These are phyloP conservation scores for Leishmania martiniquensis DNA, from an alignment of 208 protist species.

Conservation along the genomic window DNA sequence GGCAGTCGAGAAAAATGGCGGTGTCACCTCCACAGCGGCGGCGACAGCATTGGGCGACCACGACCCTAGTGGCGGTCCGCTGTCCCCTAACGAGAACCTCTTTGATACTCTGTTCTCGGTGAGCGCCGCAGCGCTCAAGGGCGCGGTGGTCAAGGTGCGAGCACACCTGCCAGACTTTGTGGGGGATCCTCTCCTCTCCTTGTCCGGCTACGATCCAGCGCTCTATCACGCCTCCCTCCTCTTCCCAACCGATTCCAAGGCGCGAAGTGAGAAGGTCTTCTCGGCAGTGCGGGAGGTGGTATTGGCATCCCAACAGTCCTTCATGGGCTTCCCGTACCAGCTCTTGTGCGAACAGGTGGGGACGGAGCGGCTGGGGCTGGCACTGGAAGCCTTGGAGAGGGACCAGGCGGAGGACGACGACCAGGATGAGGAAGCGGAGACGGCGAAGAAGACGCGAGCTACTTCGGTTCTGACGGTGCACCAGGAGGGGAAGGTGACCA, in stretches of 20 bases:
- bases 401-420: constrained; percentile 24
- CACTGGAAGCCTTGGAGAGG: constrained; percentile 37
- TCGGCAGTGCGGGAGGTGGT: constrained; percentile 54
- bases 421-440: constrained; percentile 18
- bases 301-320: constrained; percentile 67
- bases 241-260: constrained; percentile 39
- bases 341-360: constrained; percentile 68
- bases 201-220: constrained; percentile 24
- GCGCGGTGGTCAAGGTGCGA: constrained; percentile 28
- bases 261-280: constrained; percentile 43
- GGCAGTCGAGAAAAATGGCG: constrained; percentile 6
- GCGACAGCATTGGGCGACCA: neutral
- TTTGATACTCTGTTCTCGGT: constrained; percentile 33
- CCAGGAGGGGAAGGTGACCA: neutral
- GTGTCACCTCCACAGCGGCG: neutral
- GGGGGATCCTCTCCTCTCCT: constrained; percentile 36
- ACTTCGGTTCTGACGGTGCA: neutral
- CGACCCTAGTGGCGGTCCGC: neutral
- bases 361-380: constrained; percentile 41
- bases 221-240: constrained; percentile 26
- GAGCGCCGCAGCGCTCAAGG: constrained; percentile 29
- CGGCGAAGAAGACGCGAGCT: neutral
- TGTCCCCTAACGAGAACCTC: constrained; percentile 12
- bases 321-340: constrained; percentile 71
- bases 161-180: constrained; percentile 39